phyloP scores from a whole-genome alignment of 306 rosid species.

The Alnus rubra region DNA sequence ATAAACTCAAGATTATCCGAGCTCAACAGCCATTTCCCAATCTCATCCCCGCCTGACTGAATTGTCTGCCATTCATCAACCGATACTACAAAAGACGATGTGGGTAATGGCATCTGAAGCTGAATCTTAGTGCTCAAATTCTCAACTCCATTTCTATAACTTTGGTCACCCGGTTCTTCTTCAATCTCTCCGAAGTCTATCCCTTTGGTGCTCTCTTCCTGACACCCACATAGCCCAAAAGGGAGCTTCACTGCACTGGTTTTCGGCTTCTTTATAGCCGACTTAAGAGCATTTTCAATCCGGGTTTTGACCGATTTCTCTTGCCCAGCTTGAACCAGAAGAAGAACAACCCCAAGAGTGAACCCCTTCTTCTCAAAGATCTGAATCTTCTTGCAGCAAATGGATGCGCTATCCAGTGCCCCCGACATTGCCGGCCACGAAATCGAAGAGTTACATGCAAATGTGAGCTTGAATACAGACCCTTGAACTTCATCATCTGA shows the following conservation, averaged over 20 bases:
- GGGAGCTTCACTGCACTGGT: constrained; percentile 72
- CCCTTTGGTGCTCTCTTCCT: constrained; percentile 74
- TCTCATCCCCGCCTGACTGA: constrained; percentile 60
- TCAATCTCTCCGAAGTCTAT: constrained; percentile 69
- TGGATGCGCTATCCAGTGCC: constrained; percentile 64
- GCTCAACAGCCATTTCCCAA: constrained; percentile 78
- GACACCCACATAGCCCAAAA: constrained; percentile 95
- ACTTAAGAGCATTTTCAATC: constrained; percentile 74
- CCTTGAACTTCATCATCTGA: constrained; percentile 57
- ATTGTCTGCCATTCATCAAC: constrained; percentile 97
- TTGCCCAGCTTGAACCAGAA: constrained; percentile 60
- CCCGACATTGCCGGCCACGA: constrained; percentile 82
- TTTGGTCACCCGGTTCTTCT: constrained; percentile 56
- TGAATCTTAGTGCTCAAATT: constrained; percentile 53
- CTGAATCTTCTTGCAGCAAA: constrained; percentile 84
- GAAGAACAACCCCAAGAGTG: constrained; percentile 71
- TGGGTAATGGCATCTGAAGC: constrained; percentile 71
- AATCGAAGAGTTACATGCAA: constrained; percentile 79
- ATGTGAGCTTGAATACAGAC: constrained; percentile 66
- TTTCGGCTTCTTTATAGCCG: constrained; percentile 69
- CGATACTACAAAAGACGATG: constrained; percentile 58
- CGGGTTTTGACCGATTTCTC: constrained; percentile 60
- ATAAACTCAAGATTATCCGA: constrained; percentile 71
- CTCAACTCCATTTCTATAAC: constrained; percentile 53
- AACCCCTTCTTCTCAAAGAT: constrained; percentile 87